Evolutionary conservation across 2,329 filamentous ascomycete genomes (phyloP).

Genomic region (Akanthomyces muscarius): DNA sequence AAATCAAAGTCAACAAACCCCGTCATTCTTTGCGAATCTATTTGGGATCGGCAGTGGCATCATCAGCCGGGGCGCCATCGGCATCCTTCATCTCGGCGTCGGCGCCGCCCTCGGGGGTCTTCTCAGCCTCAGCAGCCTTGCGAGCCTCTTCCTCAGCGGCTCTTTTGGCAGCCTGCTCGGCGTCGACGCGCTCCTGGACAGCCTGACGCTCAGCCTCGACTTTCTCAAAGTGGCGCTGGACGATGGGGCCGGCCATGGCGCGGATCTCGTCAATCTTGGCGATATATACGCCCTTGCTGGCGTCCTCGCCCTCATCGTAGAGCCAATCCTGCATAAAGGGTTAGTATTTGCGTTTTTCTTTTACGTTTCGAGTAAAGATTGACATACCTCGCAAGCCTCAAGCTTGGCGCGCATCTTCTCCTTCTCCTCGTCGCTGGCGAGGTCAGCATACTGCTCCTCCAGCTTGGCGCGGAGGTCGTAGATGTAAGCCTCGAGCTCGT

Average conservation of each 20-base stretch:
- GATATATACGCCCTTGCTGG: slow-evolving; percentile 88
- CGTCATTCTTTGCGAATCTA: slow-evolving; percentile 23
- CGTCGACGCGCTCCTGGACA: slow-evolving; percentile 70
- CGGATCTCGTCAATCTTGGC: slow-evolving; percentile 96
- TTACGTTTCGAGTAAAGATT: background rate
- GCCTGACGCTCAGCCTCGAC: slow-evolving; percentile 80
- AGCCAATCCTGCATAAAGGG: slow-evolving; percentile 76
- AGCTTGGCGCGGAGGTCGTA: slow-evolving; percentile 96
- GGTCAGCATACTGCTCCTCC: slow-evolving; percentile 84
- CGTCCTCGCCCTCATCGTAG: slow-evolving; percentile 94
- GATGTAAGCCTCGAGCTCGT: slow-evolving; percentile 96
- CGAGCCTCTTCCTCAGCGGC: slow-evolving; percentile 52
- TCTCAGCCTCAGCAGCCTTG: slow-evolving; percentile 50
- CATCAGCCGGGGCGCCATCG: slow-evolving; percentile 46
- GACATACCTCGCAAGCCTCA: slow-evolving; percentile 75
- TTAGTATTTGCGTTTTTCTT: background rate
- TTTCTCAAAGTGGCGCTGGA: slow-evolving; percentile 94
- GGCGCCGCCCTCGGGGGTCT: slow-evolving; percentile 43
- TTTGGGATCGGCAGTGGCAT: slow-evolving; percentile 35
- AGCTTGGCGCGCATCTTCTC: slow-evolving; percentile 78
- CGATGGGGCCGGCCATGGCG: slow-evolving; percentile 82
- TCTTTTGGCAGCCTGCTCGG: slow-evolving; percentile 74
- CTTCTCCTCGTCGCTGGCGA: slow-evolving; percentile 91
- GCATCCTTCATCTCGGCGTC: slow-evolving; percentile 64
- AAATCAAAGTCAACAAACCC: background rate